Percentiles rank a stretch among this genome's conserved stretches.
Conservation (phyloP, 192 early-diverging fungal species). For the Backusella tarrabulga region DNA sequence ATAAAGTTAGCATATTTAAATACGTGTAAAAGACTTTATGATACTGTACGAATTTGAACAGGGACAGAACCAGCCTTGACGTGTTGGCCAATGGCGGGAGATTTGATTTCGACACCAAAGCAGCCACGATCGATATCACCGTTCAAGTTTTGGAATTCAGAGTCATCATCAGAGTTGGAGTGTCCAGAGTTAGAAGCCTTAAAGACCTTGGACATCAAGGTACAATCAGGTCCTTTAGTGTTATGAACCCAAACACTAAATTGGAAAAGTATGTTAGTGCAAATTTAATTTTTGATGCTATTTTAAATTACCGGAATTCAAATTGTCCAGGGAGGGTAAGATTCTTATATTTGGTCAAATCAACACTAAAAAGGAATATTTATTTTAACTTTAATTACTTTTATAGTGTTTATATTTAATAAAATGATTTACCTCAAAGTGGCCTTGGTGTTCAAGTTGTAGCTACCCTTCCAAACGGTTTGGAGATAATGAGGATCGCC, state of each 20-base stretch:
- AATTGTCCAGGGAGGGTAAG: conserved; percentile 36
- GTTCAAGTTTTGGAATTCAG: conserved; percentile 14
- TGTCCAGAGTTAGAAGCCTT: conserved; percentile 18
- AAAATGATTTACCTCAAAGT: conserved; percentile 24
- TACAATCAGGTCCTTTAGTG: conserved; percentile 31
- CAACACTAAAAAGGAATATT: conserved; percentile 20
- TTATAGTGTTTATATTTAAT: not conserved
- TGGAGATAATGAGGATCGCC: conserved; percentile 26
- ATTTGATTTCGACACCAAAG: conserved; percentile 27
- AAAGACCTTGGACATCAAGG: conserved; percentile 39
- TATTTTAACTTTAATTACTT: not conserved
- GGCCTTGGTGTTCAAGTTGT: conserved; percentile 26
- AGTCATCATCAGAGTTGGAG: conserved; percentile 24
- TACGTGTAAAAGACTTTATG: not conserved
- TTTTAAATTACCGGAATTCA: conserved; percentile 32
- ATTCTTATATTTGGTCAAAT: conserved; percentile 28
- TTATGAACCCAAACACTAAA: conserved; percentile 33
- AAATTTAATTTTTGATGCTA: not conserved
- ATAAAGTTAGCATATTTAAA: not conserved
- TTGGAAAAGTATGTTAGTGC: not conserved
- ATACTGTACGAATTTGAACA: conserved; percentile 19
- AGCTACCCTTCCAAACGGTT: conserved; percentile 35
- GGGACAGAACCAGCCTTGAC: not conserved
- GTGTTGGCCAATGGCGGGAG: conserved; percentile 17
- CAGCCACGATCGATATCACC: conserved; percentile 32